phyloP scores from a whole-genome alignment of 2,329 filamentous ascomycete genomes.

The Ophiostoma ips region DNA sequence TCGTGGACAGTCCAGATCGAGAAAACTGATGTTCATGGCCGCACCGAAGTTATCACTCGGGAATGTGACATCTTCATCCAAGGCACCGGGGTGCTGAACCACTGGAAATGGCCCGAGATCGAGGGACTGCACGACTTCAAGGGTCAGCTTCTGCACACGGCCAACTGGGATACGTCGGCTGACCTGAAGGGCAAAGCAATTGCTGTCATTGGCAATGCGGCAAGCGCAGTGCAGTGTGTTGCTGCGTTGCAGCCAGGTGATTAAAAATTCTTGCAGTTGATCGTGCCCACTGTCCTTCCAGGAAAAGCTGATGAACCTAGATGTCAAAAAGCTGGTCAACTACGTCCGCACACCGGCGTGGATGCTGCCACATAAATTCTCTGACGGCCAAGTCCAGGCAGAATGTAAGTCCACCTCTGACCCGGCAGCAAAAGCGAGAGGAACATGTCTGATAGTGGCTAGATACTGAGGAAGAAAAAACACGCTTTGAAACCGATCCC shows the following conservation, averaged over 20 bases:
- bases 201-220: conserved; percentile 17
- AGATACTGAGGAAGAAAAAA: conserved; percentile 1
- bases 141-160: conserved; percentile 18
- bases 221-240: not conserved
- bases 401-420: not conserved
- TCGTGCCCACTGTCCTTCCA: not conserved
- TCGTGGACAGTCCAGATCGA: conserved; percentile 21
- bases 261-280: conserved; percentile 10
- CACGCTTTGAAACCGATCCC: not conserved
- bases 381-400: not conserved
- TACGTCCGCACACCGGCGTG: conserved; percentile 20
- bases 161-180: conserved; percentile 10
- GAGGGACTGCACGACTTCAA: conserved; percentile 20
- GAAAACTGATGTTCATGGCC: conserved; percentile 9
- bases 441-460: not conserved
- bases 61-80: conserved; percentile 11
- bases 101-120: conserved; percentile 17
- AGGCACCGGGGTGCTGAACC: conserved; percentile 13
- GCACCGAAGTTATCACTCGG: not conserved
- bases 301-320: not conserved
- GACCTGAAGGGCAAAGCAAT: conserved; percentile 16
- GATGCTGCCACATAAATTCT: conserved; percentile 11
- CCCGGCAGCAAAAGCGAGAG: not conserved
- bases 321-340: conserved; percentile 13
- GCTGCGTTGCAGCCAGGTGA: not conserved